Percentiles rank a stretch among this genome's conserved stretches.
Conservation (phyloP, 495 filamentous ascomycete species). For the Melanomma pulvis-pyrius region DNA sequence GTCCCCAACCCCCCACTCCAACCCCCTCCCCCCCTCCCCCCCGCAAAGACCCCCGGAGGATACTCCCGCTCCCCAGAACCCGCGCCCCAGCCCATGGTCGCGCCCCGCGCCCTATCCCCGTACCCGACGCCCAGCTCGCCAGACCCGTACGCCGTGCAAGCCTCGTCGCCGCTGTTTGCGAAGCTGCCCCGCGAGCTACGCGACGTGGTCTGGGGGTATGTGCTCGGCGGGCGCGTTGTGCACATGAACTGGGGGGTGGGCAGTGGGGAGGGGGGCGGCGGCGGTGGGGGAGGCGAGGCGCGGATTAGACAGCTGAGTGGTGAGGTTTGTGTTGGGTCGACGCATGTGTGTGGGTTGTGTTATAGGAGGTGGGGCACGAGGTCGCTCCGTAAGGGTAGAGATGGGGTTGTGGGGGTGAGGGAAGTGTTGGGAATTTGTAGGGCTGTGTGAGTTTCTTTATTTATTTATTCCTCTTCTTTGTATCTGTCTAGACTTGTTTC, state of each 20-base stretch:
- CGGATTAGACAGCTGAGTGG: no score
- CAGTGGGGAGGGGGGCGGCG: not conserved
- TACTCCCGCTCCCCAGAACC: no score
- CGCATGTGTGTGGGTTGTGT: no score
- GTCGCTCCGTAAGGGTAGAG: not conserved
- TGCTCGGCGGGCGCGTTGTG: not conserved
- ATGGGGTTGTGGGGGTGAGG: constrained; percentile 10
- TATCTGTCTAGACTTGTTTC: no score
- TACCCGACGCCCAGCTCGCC: no score
- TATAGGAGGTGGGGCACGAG: not conserved
- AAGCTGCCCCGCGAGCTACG: constrained; percentile 13
- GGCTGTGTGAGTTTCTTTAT: constrained; percentile 14
- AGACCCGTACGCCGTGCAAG: not conserved
- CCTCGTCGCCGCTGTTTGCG: not conserved
- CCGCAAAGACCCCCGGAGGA: no score
- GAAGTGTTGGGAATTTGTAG: constrained; percentile 6
- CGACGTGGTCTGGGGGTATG: constrained; percentile 2
- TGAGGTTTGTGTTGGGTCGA: no score
- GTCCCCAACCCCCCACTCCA: no score
- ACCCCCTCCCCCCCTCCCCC: no score
- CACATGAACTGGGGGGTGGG: constrained; percentile 20
- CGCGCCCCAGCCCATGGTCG: no score
- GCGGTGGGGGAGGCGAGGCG: no score
- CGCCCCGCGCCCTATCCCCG: no score
- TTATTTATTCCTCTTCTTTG: not conserved